Conservation (phyloP, 169 alveolate genomes). For the Eimeria zaria region DNA sequence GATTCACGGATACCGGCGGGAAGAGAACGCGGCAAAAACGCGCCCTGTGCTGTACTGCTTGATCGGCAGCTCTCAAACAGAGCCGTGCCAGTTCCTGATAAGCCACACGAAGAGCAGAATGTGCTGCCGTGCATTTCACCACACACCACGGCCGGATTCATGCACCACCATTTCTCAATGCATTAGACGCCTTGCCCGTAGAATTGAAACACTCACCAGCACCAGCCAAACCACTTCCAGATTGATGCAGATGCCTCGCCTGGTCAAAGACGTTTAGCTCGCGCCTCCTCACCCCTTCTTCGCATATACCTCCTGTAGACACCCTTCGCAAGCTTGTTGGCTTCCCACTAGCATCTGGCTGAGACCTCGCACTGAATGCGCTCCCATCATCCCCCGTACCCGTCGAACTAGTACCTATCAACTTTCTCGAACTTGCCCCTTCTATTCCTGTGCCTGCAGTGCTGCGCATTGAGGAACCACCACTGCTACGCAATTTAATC, state of each 20-base stretch:
- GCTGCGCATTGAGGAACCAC: not conserved
- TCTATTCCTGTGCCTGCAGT: not conserved
- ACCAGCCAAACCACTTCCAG: not conserved
- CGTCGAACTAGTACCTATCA: not conserved
- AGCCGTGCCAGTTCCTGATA: not conserved
- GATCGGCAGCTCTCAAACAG: slow-evolving; percentile 15
- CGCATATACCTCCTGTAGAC: not conserved
- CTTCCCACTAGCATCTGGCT: not conserved
- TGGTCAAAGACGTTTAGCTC: not conserved
- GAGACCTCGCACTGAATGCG: not conserved
- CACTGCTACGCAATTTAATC: not conserved
- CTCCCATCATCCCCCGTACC: not conserved
- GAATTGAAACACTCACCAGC: no score
- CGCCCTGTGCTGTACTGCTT: not conserved
- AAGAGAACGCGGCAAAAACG: not conserved
- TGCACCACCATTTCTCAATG: not conserved
- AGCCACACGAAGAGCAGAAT: not conserved
- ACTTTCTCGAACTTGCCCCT: not conserved
- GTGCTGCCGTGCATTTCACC: not conserved
- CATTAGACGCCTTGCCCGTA: not conserved
- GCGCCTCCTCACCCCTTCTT: not conserved
- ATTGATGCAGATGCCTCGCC: not conserved
- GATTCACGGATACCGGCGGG: not conserved
- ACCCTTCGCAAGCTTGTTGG: not conserved
- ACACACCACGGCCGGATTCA: not conserved